These are phyloP conservation scores for Heliamphora exappendiculata DNA, from an alignment of 148 eudicot genomes.

Conservation along the genomic window DNA sequence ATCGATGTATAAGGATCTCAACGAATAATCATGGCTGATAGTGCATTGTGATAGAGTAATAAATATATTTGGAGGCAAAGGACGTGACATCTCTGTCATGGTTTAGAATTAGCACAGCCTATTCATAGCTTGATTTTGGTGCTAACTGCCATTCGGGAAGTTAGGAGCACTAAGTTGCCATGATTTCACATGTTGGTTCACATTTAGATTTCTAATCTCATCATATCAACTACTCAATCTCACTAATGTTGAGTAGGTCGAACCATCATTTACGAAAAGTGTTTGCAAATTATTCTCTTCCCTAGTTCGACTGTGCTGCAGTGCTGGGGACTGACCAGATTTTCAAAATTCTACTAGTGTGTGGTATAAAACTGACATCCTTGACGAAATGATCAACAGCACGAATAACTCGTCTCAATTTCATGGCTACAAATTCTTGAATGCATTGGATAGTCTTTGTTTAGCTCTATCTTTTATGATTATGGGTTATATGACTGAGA, in stretches of 20 bases:
- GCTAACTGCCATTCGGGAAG: background rate
- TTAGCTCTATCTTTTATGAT: background rate
- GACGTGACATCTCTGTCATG: constrained; percentile 2
- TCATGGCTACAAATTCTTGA: background rate
- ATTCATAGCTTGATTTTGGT: background rate
- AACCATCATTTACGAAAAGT: background rate
- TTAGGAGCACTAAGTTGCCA: background rate
- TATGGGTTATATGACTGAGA: background rate
- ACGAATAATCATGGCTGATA: no score
- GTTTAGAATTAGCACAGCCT: background rate
- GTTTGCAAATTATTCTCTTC: background rate
- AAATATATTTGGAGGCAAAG: no score
- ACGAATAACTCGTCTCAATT: background rate
- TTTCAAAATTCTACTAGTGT: background rate
- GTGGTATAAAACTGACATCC: background rate
- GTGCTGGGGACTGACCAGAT: background rate
- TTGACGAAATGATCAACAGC: background rate
- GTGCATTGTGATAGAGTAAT: no score
- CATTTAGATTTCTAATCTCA: background rate
- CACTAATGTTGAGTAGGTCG: background rate
- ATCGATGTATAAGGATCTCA: no score
- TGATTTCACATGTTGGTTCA: no score
- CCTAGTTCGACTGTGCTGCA: background rate
- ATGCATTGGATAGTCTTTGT: background rate
- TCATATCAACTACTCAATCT: background rate